Conservation (phyloP, 2,329 filamentous ascomycete species). For the Aureobasidium sp. region DNA sequence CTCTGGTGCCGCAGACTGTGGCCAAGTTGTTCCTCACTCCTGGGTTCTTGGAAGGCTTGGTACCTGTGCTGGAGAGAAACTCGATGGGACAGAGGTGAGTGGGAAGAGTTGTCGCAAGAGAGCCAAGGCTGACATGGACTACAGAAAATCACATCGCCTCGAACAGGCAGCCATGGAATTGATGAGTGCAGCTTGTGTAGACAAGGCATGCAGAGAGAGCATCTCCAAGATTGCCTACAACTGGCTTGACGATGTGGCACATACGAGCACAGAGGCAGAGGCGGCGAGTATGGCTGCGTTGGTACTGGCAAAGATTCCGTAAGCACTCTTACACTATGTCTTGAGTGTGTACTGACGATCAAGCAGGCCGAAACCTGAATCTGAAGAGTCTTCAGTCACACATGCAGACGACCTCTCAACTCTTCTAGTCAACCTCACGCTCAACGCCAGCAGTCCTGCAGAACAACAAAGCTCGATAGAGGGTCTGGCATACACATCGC, state of each 20-base stretch:
- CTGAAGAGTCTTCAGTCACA: slow-evolving; percentile 19
- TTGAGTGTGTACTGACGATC: neutral
- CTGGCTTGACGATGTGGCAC: slow-evolving; percentile 81
- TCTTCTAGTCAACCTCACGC: slow-evolving; percentile 57
- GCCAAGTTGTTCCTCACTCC: slow-evolving; percentile 79
- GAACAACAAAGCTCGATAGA: slow-evolving; percentile 67
- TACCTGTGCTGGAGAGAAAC: slow-evolving; percentile 65
- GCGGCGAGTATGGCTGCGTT: slow-evolving; percentile 46
- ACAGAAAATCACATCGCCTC: slow-evolving; percentile 77
- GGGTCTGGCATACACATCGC: slow-evolving; percentile 83
- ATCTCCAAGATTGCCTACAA: slow-evolving; percentile 77
- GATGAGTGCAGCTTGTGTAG: slow-evolving; percentile 85
- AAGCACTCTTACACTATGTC: neutral
- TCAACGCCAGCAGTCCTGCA: slow-evolving; percentile 44
- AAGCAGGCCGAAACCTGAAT: slow-evolving; percentile 1
- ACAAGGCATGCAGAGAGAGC: slow-evolving; percentile 71
- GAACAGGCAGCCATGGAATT: slow-evolving; percentile 83
- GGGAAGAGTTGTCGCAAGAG: neutral
- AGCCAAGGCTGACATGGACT: slow-evolving; percentile 15
- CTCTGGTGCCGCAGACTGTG: slow-evolving; percentile 69
- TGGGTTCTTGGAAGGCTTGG: slow-evolving; percentile 72
- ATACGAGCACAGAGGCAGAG: slow-evolving; percentile 57
- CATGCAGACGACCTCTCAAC: slow-evolving; percentile 43
- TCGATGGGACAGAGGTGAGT: slow-evolving; percentile 28
- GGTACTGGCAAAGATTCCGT: slow-evolving; percentile 49